Base-by-base conservation (phyloP, 345 rosid species). In the Cardiospermum halicacabum region DNA sequence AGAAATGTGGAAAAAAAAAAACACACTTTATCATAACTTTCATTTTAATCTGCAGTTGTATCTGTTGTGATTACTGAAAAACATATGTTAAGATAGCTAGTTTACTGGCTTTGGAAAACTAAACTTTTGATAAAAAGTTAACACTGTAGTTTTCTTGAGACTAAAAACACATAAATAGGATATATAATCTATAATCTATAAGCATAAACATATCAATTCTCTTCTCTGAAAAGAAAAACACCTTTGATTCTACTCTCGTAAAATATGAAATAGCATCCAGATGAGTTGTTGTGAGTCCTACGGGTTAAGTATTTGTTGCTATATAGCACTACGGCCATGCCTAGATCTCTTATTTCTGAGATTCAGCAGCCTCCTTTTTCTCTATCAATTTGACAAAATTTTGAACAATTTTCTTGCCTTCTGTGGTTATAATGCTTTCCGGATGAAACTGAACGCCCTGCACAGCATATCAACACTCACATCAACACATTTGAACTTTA, bases 381-480 rank as follows among this genome's bases (percentile, higher is more conserved):
- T 80, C 84, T 36, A 85, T 77, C 60, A 85, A 49, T 75, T 72
- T 81, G 75, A 95, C 67, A 84, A 95, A 95, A 66, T 95, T 91
- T 37, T 75, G 58, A n/a, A 91, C 85, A 22, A 86, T 87, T 3
- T 37, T 82, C 86, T 73, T 91, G 69, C 97, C 96, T 74, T 89
- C 90, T 0, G 69, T 53, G 49, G 94, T 89, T 73, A 95, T 87
- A 62, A 95, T 95, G 85, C 99, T 91, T 60, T 91, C 97, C 0
- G 96, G 99, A 82, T 91, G 97, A 77, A 95, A 91, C 56, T 89
- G 97, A 25, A 91, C 99, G 13, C 99, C 97, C 97, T 95, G 85
- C 72, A 69, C n/a, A 40, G 39, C 19, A 45, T 45, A 21, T 66
- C 30, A 40, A 9, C 47, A 53, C 40, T 50, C 30, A 40, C 25